Evolutionary conservation across 176 grass and related monocot species (phyloP), one percentile per base, ranked within the genome.

Genomic region (Aegilops speltoides): DNA sequence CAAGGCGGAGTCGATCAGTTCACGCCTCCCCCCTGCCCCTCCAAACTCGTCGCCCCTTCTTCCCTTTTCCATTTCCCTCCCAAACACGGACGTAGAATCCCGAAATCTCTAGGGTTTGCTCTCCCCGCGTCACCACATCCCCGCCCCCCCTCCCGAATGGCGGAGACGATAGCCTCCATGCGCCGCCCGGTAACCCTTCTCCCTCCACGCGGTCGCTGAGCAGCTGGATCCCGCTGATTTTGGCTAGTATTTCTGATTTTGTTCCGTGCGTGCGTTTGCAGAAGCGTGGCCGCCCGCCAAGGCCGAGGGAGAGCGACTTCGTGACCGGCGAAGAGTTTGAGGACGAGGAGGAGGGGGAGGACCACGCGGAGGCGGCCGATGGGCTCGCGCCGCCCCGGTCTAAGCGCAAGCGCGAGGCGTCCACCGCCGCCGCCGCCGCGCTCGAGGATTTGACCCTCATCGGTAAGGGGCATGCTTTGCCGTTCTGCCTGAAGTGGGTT

Each of bases 201-300:
- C 20, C 17, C 86, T 36, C 36, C 64, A 7, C 56, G 3, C 50
- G 11, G 10, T 20, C 20, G 41, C 12, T 45, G 16, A n/a, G 32
- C 34, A 25, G 57, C 48, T 43, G 31, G 20, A 20, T 26, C 5
- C 62, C n/a, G 73, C 15, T 4, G 25, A 31, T 52, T 74, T 78
- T 56, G 0, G 6, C 28, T 3, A 57, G 8, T 20, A 59, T 75
- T 61, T 31, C 61, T 82, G 59, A 85, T 23, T 73, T 52, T 77
- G 25, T 19, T 4, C 14, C 23, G 40, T 48, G 71, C 25, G 41
- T 17, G 65, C 20, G 73, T 52, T 15, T 57, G 89, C 89, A 88
- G 86, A 88, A 91, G 86, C 81, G 85, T 5, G 89, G 89, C 50
- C 81, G 89, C 23, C 89, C 86, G 77, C 86, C 86, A 63, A 71